Evolutionary conservation across 2,329 filamentous ascomycete genomes (phyloP), one percentile per base, ranked within the genome.

Genomic region (Drechslerella coelobrocha): DNA sequence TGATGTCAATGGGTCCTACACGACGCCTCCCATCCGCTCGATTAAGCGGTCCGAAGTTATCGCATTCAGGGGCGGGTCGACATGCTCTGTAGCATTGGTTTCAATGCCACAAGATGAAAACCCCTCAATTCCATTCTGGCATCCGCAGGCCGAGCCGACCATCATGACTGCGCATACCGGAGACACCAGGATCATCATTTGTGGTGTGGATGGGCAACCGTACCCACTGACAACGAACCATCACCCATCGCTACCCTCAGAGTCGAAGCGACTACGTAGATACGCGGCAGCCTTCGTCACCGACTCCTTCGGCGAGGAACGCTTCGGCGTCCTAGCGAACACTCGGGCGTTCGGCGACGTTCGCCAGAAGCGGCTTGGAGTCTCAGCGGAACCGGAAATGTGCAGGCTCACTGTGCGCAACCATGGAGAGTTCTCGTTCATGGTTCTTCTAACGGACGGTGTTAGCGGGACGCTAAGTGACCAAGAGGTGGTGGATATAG

Each of bases 241-340:
- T 79, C 94, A 96, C 78, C 93, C 94, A 0, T 90, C 88, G n/a
- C 86, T 89, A 2, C 94, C 94, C 0, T 83, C 87, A 61, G 94
- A 99, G 81, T 88, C 89, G 8, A 88, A 86, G 43, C 86, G 94
- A 6, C 84, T 99, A 23, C 89, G 92, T 47, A 88, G 92, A 52
- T 97, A 92, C 78, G 90, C 92, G 1, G 86, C 89, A 27, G 88
- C 89, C 1, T 93, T 97, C 78, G 89, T 96, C 17, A 94, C 93
- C 0, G 94, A 99, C 80, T 95, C 91, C 31, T 99, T 99, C 78
- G 94, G 94, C 77, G 94, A 99, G 80, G 92, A 97, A 80, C 91
- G 94, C 75, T 94, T 99, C 79, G 88, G 88, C 12, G 93, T 94
- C 0, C 84, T 99, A 0, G 94, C 94, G 75, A 99, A 99, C 80